Percentiles rank a stretch among this genome's conserved stretches.
Evolutionary conservation across 2,329 filamentous ascomycete species (phyloP).

Genomic region (Verruconis gallopava): DNA sequence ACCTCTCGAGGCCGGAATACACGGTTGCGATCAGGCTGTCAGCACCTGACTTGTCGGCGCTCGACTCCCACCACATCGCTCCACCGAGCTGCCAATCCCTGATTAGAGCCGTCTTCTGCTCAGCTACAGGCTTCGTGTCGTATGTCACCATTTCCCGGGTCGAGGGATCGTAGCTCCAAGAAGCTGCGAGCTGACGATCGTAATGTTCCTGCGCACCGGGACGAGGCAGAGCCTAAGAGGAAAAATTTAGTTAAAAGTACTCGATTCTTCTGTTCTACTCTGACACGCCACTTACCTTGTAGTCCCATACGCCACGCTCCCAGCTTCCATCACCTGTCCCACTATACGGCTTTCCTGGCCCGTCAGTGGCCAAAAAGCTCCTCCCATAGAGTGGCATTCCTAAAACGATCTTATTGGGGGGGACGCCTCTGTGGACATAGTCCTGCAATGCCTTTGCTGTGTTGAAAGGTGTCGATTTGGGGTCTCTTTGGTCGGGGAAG

Average conservation of each 20-base stretch:
- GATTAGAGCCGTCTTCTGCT: conserved; percentile 60
- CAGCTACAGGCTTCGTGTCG: conserved; percentile 52
- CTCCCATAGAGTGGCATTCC: conserved; percentile 91
- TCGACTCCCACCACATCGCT: conserved; percentile 96
- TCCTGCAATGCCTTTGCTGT: conserved; percentile 56
- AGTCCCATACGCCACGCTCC: conserved; percentile 81
- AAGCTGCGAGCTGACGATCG: conserved; percentile 54
- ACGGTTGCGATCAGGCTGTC: conserved; percentile 47
- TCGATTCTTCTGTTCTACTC: too few relatives aligned
- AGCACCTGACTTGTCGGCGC: conserved; percentile 53
- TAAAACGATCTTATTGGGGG: conserved; percentile 62
- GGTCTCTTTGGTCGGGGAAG: conserved; percentile 43
- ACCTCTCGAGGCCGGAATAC: conserved; percentile 21
- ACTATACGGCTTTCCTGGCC: conserved; percentile 53
- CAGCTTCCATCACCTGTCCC: conserved; percentile 70
- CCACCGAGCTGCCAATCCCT: conserved; percentile 57
- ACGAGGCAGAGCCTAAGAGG: conserved; percentile 48
- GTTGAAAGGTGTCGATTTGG: conserved; percentile 63
- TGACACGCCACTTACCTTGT: conserved; percentile 41
- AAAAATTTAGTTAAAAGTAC: conserved; percentile 3
- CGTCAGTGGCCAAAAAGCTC: conserved; percentile 67
- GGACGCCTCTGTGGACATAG: conserved; percentile 53
- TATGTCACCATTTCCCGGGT: conserved; percentile 64
- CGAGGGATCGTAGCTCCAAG: conserved; percentile 60
- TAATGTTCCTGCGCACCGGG: conserved; percentile 49